These are phyloP conservation scores for Zygosaccharomyces bisporus DNA, from an alignment of 805 yeast genomes.

Conservation along the genomic window DNA sequence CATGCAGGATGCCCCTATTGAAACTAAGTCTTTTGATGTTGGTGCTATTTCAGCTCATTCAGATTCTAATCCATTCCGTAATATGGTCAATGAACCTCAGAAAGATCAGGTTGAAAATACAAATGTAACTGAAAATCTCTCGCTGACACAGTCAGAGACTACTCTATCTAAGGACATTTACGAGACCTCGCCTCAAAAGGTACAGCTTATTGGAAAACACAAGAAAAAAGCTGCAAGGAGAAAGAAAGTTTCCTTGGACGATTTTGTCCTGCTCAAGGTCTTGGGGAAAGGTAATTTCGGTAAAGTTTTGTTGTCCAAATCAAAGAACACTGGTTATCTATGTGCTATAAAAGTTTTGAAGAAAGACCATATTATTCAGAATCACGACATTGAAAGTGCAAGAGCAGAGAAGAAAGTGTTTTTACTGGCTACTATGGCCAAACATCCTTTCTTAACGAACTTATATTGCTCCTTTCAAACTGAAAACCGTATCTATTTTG, in stretches of 20 bases:
- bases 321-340: slow-evolving; percentile 70
- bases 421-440: slow-evolving; percentile 72
- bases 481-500: slow-evolving; percentile 94
- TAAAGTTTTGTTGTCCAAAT: slow-evolving; percentile 95
- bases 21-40: slow-evolving; percentile 4
- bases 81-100: slow-evolving; percentile 23
- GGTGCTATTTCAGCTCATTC: slow-evolving; percentile 6
- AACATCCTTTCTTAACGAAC: slow-evolving; percentile 89
- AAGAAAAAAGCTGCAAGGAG: slow-evolving; percentile 39
- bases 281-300: slow-evolving; percentile 98
- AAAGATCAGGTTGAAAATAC: slow-evolving; percentile 16
- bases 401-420: slow-evolving; percentile 93
- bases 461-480: slow-evolving; percentile 96
- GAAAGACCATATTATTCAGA: slow-evolving; percentile 91
- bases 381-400: slow-evolving; percentile 94
- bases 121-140: neutral
- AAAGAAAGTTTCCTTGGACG: slow-evolving; percentile 85
- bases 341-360: slow-evolving; percentile 97
- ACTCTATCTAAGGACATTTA: slow-evolving; percentile 11
- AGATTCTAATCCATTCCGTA: slow-evolving; percentile 26
- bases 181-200: slow-evolving; percentile 26
- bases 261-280: slow-evolving; percentile 89
- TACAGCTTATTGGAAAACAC: slow-evolving; percentile 23
- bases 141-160: slow-evolving; percentile 9
- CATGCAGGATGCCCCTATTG: slow-evolving; percentile 9